Conservation (phyloP, 2,329 filamentous ascomycete species). For the Emmonsiellopsis sp. region DNA sequence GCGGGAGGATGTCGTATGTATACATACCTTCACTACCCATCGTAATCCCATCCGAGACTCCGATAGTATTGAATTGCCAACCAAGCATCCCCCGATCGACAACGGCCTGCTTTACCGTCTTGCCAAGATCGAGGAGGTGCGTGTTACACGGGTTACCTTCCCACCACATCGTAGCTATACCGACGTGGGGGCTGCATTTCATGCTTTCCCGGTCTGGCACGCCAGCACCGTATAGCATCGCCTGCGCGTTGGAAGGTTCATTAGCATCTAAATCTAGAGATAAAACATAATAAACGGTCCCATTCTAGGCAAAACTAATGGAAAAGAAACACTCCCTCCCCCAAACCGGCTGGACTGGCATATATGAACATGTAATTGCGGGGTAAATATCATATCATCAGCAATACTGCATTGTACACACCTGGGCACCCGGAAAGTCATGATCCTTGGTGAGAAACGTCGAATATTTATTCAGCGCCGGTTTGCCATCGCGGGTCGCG, state of each 20-base stretch:
- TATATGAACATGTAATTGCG: neutral
- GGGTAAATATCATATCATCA: neutral
- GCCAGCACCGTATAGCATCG: slow-evolving; percentile 91
- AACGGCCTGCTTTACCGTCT: slow-evolving; percentile 74
- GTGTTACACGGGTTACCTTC: slow-evolving; percentile 90
- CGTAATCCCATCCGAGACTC: slow-evolving; percentile 84
- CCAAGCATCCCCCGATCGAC: slow-evolving; percentile 78
- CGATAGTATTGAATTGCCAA: slow-evolving; percentile 91
- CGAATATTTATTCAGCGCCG: slow-evolving; percentile 77
- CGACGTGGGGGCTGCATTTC: slow-evolving; percentile 85
- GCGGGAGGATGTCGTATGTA: neutral
- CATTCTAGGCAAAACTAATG: neutral
- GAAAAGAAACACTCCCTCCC: slow-evolving; percentile 1
- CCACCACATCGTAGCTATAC: slow-evolving; percentile 91
- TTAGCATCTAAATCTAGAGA: neutral
- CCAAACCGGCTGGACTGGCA: no score
- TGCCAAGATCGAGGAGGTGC: slow-evolving; percentile 74
- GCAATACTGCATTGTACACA: slow-evolving; percentile 26
- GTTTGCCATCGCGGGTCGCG: slow-evolving; percentile 48
- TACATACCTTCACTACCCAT: slow-evolving; percentile 79
- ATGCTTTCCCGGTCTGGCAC: slow-evolving; percentile 75
- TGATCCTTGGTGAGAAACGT: slow-evolving; percentile 71
- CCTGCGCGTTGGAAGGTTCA: slow-evolving; percentile 39
- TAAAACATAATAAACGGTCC: neutral
- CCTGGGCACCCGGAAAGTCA: slow-evolving; percentile 88